Evolutionary conservation across 805 yeast genomes (phyloP), one percentile per base, ranked within the genome.

Genomic region (Candida broadrunensis): DNA sequence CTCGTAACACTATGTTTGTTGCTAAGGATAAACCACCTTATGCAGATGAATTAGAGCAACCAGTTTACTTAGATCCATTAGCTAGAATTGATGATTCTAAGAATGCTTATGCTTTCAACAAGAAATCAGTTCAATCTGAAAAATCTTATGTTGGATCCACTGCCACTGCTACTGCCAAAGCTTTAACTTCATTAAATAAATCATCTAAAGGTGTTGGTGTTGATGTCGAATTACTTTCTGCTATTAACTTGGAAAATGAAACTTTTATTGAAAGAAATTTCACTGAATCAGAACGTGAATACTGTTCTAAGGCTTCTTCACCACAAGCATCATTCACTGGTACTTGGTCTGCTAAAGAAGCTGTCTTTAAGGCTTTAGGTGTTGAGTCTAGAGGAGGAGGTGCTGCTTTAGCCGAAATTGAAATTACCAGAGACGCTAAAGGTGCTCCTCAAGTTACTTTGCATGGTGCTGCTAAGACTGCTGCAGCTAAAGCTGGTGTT

Each of bases 291-390:
- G 99, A 93, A 73, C 82, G 83, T 51, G 72, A 70, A 26, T 93
- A 93, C 75, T 89, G 97, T 65, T 51, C 65, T 45, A 59, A 71
- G 25, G 81, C 97, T 24, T 74, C 97, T 33, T 75, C 76, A 50
- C 87, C 93, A 38, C 85, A 81, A 57, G 88, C 98, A 12, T 88
- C 97, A 3, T 93, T 78, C 67, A 89, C 99, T 20, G 99, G 99
- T 36, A 85, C 95, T 33, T 93, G 99, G 99, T 88, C 97, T 23
- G 99, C 99, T 34, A 93, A 93, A 71, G 99, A 93, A 72, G 99
- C 99, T 33, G 97, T 90, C 26, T 93, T 93, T 83, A 93, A 93
- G 73, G 87, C 96, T 15, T 74, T 93, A 58, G 90, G 93, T 46
- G 95, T 88, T 47, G 77, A 78, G 58, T 81, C 95, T 35, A 79